Conservation (phyloP, 1,284 basidiomycete genomes). For the Ustilago vetiveriae region DNA sequence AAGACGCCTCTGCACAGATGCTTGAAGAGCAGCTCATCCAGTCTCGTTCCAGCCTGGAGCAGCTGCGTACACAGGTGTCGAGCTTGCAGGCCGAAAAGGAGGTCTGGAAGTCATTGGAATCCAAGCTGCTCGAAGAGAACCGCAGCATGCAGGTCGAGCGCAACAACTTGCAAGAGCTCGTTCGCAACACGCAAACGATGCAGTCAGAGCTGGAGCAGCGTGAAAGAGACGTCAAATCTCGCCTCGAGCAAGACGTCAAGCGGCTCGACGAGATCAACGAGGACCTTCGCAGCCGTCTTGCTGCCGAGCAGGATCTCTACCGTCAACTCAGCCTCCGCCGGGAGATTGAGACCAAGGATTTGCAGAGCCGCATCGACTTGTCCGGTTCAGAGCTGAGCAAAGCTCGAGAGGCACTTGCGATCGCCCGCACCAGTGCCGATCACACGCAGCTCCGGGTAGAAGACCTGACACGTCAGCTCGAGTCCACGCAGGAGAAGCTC, state of each 20-base stretch:
- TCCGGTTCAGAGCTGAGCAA: slow-evolving; percentile 76
- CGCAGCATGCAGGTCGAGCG: slow-evolving; percentile 80
- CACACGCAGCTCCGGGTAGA: slow-evolving; percentile 81
- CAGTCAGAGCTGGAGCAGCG: slow-evolving; percentile 85
- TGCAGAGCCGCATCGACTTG: slow-evolving; percentile 79
- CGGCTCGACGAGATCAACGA: slow-evolving; percentile 74
- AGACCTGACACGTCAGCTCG: slow-evolving; percentile 76
- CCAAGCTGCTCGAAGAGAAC: slow-evolving; percentile 80
- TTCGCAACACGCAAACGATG: slow-evolving; percentile 87
- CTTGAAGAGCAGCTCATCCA: slow-evolving; percentile 73
- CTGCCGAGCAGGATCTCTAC: slow-evolving; percentile 80
- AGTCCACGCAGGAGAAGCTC: slow-evolving; percentile 82
- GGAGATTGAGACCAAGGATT: slow-evolving; percentile 81
- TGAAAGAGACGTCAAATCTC: slow-evolving; percentile 79
- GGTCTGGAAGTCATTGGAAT: slow-evolving; percentile 49
- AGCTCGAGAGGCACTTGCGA: slow-evolving; percentile 78
- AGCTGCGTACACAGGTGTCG: slow-evolving; percentile 78
- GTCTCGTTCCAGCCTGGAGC: slow-evolving; percentile 41
- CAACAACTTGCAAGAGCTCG: slow-evolving; percentile 82
- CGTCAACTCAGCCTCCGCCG: slow-evolving; percentile 79
- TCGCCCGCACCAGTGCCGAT: slow-evolving; percentile 80
- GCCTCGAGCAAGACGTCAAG: slow-evolving; percentile 81
- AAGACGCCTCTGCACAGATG: slow-evolving; percentile 69
- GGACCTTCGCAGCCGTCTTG: slow-evolving; percentile 79
- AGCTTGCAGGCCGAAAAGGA: slow-evolving; percentile 89